A percentile compares a stretch with the other conserved stretches of the same genome.
phyloP scores from a whole-genome alignment of 305 asterid genomes.

The Fraxinus velutina region DNA sequence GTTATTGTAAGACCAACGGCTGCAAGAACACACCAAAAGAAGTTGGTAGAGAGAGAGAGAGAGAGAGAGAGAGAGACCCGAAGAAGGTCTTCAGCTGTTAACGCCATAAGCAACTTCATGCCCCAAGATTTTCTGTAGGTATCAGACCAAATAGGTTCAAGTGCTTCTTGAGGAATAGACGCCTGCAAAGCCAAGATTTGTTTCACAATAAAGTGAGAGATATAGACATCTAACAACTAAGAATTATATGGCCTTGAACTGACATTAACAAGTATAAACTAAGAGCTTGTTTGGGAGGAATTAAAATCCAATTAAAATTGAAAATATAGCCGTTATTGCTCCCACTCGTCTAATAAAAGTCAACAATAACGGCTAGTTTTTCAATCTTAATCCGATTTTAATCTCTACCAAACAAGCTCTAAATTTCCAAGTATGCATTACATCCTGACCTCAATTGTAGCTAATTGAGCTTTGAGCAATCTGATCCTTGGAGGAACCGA shows the following conservation, averaged over 20 bases:
- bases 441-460: conserved; percentile 61
- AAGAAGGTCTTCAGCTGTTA: conserved; percentile 66
- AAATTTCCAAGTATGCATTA: not conserved
- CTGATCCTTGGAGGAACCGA: conserved; percentile 54
- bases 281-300: not conserved
- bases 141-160: conserved; percentile 64
- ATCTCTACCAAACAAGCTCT: no score
- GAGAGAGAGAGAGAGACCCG: conserved; percentile 42
- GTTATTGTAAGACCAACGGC: not conserved
- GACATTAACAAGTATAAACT: conserved; percentile 3
- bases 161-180: conserved; percentile 66
- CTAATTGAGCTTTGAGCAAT: conserved; percentile 65
- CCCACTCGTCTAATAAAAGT: no score
- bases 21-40: not conserved
- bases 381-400: no score
- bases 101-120: conserved; percentile 49
- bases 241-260: not conserved
- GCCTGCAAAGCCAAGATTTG: conserved; percentile 48
- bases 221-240: not conserved
- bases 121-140: conserved; percentile 60
- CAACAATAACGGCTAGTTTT: no score
- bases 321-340: no score
- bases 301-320: no score
- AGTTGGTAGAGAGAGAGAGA: not conserved
- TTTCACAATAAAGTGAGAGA: conserved; percentile 12